A percentile compares a stretch with the other conserved stretches of the same genome.
Conservation (phyloP, 345 rosid species). For the Syzygium aromaticum region DNA sequence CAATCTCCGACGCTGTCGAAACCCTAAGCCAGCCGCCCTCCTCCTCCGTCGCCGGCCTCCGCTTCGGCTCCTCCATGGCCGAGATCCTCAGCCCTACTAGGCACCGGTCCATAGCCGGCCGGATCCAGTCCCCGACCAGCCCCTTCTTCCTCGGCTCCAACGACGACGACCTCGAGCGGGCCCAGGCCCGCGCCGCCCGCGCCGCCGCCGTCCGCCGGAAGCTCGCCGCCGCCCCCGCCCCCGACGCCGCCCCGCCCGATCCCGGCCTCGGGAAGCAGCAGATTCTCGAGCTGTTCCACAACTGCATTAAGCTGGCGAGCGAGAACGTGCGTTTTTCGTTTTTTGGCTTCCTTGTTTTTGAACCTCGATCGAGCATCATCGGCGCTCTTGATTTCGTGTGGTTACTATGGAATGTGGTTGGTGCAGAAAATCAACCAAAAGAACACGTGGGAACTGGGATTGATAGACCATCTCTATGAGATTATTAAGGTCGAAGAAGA, state of each 20-base stretch:
- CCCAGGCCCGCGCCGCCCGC: conserved; percentile 86
- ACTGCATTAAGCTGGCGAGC: conserved; percentile 92
- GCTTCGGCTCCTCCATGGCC: conserved; percentile 27
- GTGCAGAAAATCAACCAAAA: conserved; percentile 83
- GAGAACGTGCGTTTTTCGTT: conserved; percentile 50
- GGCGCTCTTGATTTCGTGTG: neutral
- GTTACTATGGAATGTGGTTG: neutral
- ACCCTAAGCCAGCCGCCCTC: neutral
- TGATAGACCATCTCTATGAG: conserved; percentile 80
- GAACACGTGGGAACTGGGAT: conserved; percentile 82
- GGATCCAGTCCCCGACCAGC: conserved; percentile 74
- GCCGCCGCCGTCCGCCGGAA: conserved; percentile 82
- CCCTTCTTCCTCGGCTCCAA: conserved; percentile 81
- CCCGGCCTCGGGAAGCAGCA: conserved; percentile 67
- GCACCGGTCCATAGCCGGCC: conserved; percentile 28
- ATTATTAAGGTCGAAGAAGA: conserved; percentile 89
- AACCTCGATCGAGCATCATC: neutral
- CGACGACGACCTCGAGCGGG: conserved; percentile 70
- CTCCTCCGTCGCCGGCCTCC: neutral
- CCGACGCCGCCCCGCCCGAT: conserved; percentile 13
- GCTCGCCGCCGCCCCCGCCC: conserved; percentile 26
- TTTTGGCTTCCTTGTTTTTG: neutral
- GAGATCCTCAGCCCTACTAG: conserved; percentile 72
- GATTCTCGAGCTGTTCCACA: conserved; percentile 75
- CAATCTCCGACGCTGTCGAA: neutral